A percentile compares a stretch with the other conserved stretches of the same genome.
Conservation (phyloP, 345 rosid genomes). For the Bretschneidera sinensis region DNA sequence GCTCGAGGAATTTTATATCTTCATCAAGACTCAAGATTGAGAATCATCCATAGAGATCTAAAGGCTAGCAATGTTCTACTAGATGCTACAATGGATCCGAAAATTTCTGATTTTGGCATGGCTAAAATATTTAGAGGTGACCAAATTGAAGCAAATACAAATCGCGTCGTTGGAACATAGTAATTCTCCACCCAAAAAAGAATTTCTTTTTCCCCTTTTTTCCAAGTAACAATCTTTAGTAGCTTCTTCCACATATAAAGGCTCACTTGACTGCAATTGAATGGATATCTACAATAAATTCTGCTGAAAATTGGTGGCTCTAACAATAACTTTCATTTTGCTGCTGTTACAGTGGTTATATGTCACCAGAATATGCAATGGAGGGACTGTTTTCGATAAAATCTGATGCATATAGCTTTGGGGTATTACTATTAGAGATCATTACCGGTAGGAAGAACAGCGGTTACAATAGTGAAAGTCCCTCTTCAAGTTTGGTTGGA, state of each 20-base stretch:
- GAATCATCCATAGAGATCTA: constrained; percentile 71
- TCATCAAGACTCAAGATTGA: constrained; percentile 67
- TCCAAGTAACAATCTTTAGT: not conserved
- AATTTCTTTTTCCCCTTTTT: not conserved
- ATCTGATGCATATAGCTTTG: constrained; percentile 67
- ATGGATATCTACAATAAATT: too few species aligned
- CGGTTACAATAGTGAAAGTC: constrained; percentile 15
- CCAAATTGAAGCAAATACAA: constrained; percentile 46
- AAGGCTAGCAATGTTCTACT: constrained; percentile 59
- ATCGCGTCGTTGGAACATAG: constrained; percentile 69
- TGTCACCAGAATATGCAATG: constrained; percentile 85
- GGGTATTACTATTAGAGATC: constrained; percentile 61
- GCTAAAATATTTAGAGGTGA: constrained; percentile 53
- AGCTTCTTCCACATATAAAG: too few species aligned
- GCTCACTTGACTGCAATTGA: too few species aligned
- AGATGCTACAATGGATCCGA: constrained; percentile 46
- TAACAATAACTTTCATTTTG: not conserved
- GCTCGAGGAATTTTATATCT: constrained; percentile 73
- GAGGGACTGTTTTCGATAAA: constrained; percentile 54
- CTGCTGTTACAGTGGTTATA: constrained; percentile 46
- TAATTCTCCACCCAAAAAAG: too few species aligned
- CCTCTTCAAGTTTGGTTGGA: constrained; percentile 36
- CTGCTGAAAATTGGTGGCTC: too few species aligned
- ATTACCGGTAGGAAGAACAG: constrained; percentile 43
- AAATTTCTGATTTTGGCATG: constrained; percentile 67